Conservation (phyloP, 805 yeast species). For the Saccharomycopsis olivae region DNA sequence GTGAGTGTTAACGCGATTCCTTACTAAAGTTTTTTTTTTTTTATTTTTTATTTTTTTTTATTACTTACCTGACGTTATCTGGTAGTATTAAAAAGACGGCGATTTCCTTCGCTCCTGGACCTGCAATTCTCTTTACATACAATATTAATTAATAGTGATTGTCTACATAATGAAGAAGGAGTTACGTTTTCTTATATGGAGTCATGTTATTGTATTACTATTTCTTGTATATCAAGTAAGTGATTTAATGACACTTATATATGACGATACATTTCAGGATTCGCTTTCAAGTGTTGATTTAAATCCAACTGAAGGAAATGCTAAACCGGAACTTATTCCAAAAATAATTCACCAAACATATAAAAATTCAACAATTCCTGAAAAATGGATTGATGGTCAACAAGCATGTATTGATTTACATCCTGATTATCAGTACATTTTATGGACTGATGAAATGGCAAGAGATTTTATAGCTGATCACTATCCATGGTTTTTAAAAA, state of each 20-base stretch:
- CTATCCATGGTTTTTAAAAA: slow-evolving; percentile 76
- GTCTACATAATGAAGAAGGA: slow-evolving; percentile 42
- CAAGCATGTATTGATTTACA: slow-evolving; percentile 66
- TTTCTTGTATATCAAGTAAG: slow-evolving; percentile 52
- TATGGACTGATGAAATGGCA: slow-evolving; percentile 87
- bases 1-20: no score
- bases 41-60: no score
- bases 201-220: slow-evolving; percentile 44
- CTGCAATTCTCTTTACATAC: no score
- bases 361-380: slow-evolving; percentile 70
- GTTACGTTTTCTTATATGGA: slow-evolving; percentile 46
- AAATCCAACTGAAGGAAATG: slow-evolving; percentile 37
- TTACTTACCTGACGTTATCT: no score
- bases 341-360: slow-evolving; percentile 91
- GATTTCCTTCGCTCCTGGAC: no score
- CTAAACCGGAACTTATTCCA: slow-evolving; percentile 56
- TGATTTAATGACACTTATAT: slow-evolving; percentile 63
- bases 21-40: no score
- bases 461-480: slow-evolving; percentile 66
- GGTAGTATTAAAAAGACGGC: no score
- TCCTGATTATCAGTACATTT: slow-evolving; percentile 77
- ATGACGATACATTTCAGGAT: slow-evolving; percentile 60
- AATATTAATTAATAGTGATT: no score
- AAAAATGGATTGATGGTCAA: slow-evolving; percentile 71
- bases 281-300: slow-evolving; percentile 54